Percentiles rank a stretch among this genome's conserved stretches.
phyloP scores from a whole-genome alignment of 495 filamentous ascomycete genomes.

The Daldinia concentrica region DNA sequence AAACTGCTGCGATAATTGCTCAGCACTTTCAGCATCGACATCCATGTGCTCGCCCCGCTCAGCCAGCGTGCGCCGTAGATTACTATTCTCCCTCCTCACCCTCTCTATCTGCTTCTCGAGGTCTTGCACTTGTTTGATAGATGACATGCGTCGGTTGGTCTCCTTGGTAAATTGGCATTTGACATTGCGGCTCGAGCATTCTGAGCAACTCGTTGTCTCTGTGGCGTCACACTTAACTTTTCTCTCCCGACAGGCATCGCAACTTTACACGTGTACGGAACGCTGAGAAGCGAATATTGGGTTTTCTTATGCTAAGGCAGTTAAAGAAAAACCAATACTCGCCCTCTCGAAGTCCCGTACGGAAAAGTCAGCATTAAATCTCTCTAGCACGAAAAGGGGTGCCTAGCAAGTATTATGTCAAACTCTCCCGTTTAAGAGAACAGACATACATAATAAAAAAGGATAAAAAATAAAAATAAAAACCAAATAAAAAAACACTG shows the following conservation, averaged over 20 bases:
- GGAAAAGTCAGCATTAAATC: constrained; percentile 34
- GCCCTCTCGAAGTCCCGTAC: constrained; percentile 34
- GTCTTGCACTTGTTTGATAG: constrained; percentile 99
- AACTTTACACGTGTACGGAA: constrained; percentile 63
- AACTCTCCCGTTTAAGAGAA: constrained; percentile 1
- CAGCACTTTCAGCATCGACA: constrained; percentile 64
- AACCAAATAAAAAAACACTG: not conserved
- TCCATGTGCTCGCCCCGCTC: constrained; percentile 66
- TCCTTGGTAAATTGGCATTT: constrained; percentile 99
- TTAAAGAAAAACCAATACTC: constrained; percentile 23
- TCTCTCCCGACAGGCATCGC: constrained; percentile 95
- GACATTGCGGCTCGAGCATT: constrained; percentile 93
- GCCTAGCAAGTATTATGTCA: not conserved
- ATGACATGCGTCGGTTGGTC: constrained; percentile 98
- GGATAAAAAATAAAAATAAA: too few species aligned
- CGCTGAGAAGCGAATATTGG: constrained; percentile 29
- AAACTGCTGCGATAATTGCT: constrained; percentile 69
- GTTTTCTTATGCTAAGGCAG: not conserved
- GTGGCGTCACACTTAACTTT: constrained; percentile 99
- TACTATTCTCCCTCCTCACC: constrained; percentile 76
- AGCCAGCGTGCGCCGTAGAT: constrained; percentile 68
- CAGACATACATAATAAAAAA: not conserved
- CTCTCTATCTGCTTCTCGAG: constrained; percentile 88
- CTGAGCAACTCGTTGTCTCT: constrained; percentile 92
- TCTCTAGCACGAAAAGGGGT: constrained; percentile 13